Evolutionary conservation across 345 rosid species (phyloP), one percentile per base, ranked within the genome.

Genomic region (Populus simonii): DNA sequence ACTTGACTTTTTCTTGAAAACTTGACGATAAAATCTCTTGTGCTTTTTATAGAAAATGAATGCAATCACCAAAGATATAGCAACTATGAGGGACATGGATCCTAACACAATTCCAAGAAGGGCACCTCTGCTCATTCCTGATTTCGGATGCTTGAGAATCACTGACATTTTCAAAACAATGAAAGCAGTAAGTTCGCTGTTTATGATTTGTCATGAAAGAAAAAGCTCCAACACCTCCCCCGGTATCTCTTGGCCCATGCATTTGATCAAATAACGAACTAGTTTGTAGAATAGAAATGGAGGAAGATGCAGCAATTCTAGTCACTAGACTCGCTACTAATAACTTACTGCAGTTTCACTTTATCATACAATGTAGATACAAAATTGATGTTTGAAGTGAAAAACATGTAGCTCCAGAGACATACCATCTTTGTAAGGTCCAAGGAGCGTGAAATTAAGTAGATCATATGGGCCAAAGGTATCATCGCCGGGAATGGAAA

Each of bases 401-500:
- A 47, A 53, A 45, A 22, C 41, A 47, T 27, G 63, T 29, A 31
- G 74, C 65, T 70, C 20, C 5, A 18, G 73, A 71, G 66, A 82
- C 78, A 25, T 86, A 91, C 94, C 82, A 2, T 70, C 23, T 23
- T 38, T 66, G 71, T 89, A 91, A 72, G 79, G 81, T 77, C 89
- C 87, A 0, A 53, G 45, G 67, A 70, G 80, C 15, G 81, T 70
- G 73, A 88, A 88, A 66, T 70, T 36, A 29, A 89, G 74, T 77
- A 90, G 71, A 80, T 89, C 92, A 71, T 90, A 89, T 0, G 94
- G 92, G 41, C 92, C 91, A 76, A 81, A 88, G 20, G 51, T 53
- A 74, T 87, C 90, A 71, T 4, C 76, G 3, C 65, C 2, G 20
- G 27, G 31, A 6, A 89, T 70, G 2, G 51, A 1, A 61, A 82